Percentiles rank a stretch among this genome's conserved stretches.
These are phyloP conservation scores for Epichloe coenophiala DNA, from an alignment of 2,329 filamentous ascomycete species.

Conservation along the genomic window DNA sequence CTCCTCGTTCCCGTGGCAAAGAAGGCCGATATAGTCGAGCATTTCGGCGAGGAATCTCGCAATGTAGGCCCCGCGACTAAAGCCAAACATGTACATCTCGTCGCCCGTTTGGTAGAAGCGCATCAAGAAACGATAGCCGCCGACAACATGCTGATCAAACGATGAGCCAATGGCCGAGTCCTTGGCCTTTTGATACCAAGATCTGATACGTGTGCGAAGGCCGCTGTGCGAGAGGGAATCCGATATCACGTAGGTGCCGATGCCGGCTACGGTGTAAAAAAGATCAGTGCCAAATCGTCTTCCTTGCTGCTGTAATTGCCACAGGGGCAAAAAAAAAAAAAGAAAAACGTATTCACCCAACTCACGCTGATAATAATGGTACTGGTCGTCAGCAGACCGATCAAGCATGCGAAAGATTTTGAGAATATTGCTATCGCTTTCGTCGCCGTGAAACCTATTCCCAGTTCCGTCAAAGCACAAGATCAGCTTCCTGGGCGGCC, in stretches of 20 bases:
- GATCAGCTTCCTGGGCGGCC: slow-evolving; percentile 32
- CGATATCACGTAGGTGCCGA: slow-evolving; percentile 59
- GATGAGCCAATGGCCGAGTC: slow-evolving; percentile 70
- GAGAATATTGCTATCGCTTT: slow-evolving; percentile 51
- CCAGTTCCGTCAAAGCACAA: slow-evolving; percentile 52
- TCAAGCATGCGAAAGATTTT: slow-evolving; percentile 61
- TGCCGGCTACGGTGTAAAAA: slow-evolving; percentile 36
- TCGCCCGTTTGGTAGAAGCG: slow-evolving; percentile 52
- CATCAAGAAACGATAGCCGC: slow-evolving; percentile 70
- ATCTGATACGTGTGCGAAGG: slow-evolving; percentile 40
- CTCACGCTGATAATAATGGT: slow-evolving; percentile 50
- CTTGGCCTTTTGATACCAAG: slow-evolving; percentile 59
- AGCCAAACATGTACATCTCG: slow-evolving; percentile 61
- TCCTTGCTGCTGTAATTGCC: background rate
- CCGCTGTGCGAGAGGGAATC: slow-evolving; percentile 45
- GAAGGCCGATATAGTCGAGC: slow-evolving; percentile 68
- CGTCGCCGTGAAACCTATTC: slow-evolving; percentile 50
- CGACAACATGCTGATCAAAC: slow-evolving; percentile 73
- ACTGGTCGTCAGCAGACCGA: slow-evolving; percentile 46
- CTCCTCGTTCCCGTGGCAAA: slow-evolving; percentile 74
- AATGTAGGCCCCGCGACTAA: slow-evolving; percentile 60
- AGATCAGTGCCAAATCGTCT: background rate
- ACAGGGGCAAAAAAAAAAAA: background rate
- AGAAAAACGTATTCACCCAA: background rate
- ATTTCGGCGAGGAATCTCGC: slow-evolving; percentile 69